phyloP scores from a whole-genome alignment of 352 stramenopile species.

The Blastocystis sp. region DNA sequence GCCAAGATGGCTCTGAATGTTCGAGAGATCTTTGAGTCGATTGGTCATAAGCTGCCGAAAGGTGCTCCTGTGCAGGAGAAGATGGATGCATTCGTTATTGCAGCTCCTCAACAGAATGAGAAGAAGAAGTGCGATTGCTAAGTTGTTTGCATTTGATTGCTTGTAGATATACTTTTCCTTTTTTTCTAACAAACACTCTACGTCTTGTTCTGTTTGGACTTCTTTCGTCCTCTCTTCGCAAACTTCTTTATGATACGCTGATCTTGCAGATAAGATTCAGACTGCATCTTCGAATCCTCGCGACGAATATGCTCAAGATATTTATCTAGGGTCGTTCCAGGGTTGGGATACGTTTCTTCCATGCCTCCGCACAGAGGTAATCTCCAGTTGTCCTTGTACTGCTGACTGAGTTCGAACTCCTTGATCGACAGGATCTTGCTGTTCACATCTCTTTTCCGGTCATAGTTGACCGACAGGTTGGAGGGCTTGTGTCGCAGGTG shows the following conservation, averaged over 20 bases:
- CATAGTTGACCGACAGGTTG: not conserved
- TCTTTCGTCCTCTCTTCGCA: not conserved
- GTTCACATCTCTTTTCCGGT: not conserved
- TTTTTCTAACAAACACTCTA: not conserved
- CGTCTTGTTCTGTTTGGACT: not conserved
- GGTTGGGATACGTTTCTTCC: not conserved
- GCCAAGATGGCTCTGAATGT: slow-evolving; percentile 99
- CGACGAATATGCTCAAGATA: not conserved
- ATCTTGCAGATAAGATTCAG: not conserved
- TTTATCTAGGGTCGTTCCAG: not conserved
- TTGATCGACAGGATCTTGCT: not conserved
- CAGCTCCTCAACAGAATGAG: slow-evolving; percentile 13
- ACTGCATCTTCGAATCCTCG: not conserved
- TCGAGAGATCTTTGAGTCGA: slow-evolving; percentile 89
- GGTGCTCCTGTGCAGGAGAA: slow-evolving; percentile 12
- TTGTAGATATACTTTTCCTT: slow-evolving; percentile 2
- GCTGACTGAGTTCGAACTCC: not conserved
- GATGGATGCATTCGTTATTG: slow-evolving; percentile 45
- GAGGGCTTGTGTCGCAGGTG: slow-evolving; percentile 7
- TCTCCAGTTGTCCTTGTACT: not conserved
- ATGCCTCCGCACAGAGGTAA: not conserved
- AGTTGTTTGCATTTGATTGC: slow-evolving; percentile 12
- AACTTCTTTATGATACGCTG: not conserved
- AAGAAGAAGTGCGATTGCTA: slow-evolving; percentile 63
- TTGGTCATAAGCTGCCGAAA: slow-evolving; percentile 57